A percentile compares a stretch with the other conserved stretches of the same genome.
phyloP scores from a whole-genome alignment of 108 stramenopile genomes.

The Nannochloropsis gaditana region DNA sequence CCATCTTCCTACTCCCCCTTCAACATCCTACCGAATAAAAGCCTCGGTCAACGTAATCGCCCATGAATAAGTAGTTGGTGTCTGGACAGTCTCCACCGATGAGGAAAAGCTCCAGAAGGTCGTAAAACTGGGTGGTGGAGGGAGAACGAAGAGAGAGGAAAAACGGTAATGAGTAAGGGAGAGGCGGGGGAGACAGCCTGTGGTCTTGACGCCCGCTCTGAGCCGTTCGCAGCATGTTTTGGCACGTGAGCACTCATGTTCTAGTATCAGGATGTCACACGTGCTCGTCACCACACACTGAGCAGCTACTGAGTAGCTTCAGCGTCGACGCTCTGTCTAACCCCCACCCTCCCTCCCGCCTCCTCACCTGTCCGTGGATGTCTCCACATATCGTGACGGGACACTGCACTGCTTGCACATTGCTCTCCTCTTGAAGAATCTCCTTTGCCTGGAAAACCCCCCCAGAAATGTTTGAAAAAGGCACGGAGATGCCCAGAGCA shows the following conservation, averaged over 20 bases:
- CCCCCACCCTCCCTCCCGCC: background rate
- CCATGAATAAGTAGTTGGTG: slow-evolving; percentile 98
- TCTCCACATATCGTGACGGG: slow-evolving; percentile 62
- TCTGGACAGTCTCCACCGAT: slow-evolving; percentile 90
- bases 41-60: slow-evolving; percentile 96
- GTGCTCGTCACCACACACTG: too few relatives aligned
- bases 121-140: slow-evolving; percentile 71
- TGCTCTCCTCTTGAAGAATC: slow-evolving; percentile 57
- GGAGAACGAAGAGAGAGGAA: background rate
- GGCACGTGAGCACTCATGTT: too few relatives aligned
- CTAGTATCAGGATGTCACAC: too few relatives aligned
- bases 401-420: slow-evolving; percentile 58
- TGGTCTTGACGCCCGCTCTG: background rate
- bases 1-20: background rate
- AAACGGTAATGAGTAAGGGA: background rate
- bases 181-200: background rate
- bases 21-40: slow-evolving; percentile 68
- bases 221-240: too few relatives aligned
- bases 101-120: slow-evolving; percentile 82
- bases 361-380: slow-evolving; percentile 67
- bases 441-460: too few relatives aligned
- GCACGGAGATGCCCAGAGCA: background rate
- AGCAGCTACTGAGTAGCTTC: too few relatives aligned
- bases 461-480: background rate
- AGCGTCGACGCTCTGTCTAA: background rate